Conservation (phyloP, 306 rosid species). For the Rosa chinensis region DNA sequence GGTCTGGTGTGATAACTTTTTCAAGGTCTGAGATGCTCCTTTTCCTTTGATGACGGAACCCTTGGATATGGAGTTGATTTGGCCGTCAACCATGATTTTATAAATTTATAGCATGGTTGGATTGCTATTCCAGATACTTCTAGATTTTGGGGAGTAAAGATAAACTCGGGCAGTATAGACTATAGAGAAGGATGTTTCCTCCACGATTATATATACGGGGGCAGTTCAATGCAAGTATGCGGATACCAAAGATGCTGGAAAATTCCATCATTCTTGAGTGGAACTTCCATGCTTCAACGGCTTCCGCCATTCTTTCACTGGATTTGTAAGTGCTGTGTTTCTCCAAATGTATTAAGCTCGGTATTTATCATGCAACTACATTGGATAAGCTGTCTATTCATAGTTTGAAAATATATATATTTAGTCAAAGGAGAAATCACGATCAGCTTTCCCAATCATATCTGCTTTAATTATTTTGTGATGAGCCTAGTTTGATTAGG, state of each 20-base stretch:
- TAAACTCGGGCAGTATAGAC: neutral
- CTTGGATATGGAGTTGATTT: neutral
- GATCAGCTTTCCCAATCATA: slow-evolving; percentile 29
- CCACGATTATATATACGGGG: neutral
- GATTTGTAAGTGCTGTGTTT: slow-evolving; percentile 12
- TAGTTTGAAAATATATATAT: neutral
- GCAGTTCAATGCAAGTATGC: neutral
- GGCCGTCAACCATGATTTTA: neutral
- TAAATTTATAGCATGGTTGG: neutral
- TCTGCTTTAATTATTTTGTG: slow-evolving; percentile 30
- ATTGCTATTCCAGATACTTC: neutral
- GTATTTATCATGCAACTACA: neutral
- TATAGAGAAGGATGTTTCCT: neutral
- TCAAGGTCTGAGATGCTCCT: slow-evolving; percentile 1
- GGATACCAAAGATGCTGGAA: neutral
- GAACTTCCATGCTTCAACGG: neutral
- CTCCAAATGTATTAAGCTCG: neutral
- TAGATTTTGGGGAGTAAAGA: neutral
- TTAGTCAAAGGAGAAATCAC: slow-evolving; percentile 8
- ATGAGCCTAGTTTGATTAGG: slow-evolving; percentile 28
- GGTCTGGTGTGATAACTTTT: neutral
- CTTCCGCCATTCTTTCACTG: neutral
- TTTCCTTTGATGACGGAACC: neutral
- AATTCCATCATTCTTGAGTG: neutral
- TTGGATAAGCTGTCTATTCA: slow-evolving; percentile 20